Conservation (phyloP, 164 flowering plant species). For the Brasenia schreberi region DNA sequence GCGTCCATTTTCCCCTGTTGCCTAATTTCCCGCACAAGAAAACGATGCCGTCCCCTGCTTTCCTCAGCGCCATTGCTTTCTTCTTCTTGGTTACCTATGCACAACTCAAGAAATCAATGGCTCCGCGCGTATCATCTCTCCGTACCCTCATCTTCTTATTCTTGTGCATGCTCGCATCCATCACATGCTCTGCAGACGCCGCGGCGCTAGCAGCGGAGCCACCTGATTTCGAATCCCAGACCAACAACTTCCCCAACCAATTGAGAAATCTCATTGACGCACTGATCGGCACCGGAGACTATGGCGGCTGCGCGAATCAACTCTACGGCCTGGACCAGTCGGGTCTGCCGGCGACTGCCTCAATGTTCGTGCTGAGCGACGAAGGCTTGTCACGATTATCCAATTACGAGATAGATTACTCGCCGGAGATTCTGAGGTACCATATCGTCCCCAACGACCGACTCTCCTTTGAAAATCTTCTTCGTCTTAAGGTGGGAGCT, state of each 20-base stretch:
- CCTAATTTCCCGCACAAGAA: no score
- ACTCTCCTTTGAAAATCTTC: slow-evolving; percentile 13
- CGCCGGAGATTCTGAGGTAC: slow-evolving; percentile 3
- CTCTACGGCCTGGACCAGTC: slow-evolving; percentile 18
- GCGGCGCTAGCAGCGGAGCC: not conserved
- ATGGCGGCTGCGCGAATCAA: slow-evolving; percentile 27
- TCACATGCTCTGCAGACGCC: not conserved
- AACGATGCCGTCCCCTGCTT: no score
- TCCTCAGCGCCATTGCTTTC: no score
- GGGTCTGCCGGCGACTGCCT: slow-evolving; percentile 24
- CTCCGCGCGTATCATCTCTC: not conserved
- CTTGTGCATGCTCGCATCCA: not conserved
- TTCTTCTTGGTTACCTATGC: no score
- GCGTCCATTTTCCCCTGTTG: no score
- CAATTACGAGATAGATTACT: not conserved
- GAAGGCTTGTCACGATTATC: slow-evolving; percentile 5
- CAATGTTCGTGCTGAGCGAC: slow-evolving; percentile 39
- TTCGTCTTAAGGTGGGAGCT: slow-evolving; percentile 3
- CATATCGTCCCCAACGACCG: slow-evolving; percentile 15
- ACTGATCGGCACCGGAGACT: slow-evolving; percentile 32
- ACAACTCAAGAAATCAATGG: no score
- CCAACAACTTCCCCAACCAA: not conserved
- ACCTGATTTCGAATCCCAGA: not conserved
- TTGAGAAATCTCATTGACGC: slow-evolving; percentile 30
- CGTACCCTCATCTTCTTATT: not conserved